Base-by-base conservation (phyloP, 2,329 filamentous ascomycete species). In the Monosporascus ibericus region DNA sequence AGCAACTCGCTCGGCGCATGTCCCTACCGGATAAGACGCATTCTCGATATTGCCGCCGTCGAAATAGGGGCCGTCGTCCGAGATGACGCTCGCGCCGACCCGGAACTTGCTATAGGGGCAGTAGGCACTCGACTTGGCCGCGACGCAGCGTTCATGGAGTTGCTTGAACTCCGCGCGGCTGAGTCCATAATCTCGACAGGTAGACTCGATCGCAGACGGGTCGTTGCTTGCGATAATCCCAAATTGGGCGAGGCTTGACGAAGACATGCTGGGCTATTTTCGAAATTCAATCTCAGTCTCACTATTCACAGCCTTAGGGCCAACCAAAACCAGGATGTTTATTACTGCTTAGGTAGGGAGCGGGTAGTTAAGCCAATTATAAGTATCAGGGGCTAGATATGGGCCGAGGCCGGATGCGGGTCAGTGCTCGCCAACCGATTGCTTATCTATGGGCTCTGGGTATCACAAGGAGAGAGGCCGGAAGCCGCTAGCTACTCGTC, bases 31-130 rank as follows among this genome's bases (percentile, higher is more conserved):
- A 68, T 95, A 97, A 27, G 87, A 77, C 1, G 90, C 92, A 68
- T 97, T 96, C 74, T 99, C 94, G 56, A 97, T 84, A 67, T 96
- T 96, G 57, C 89, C 91, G 51, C 94, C 94, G 46, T 80, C 75
- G 52, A 91, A 77, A 60, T 78, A 82, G 49, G 61, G 58, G 3
- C 78, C 80, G 30, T 76, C 71, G 11, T 70, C 65, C 38, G 68
- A 68, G 56, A 97, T 83, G 55, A 97, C 72, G 36, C 88, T 85
- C 48, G 88, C 86, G 57, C 94, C 94, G 56, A 99, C 94, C 58
- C 86, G 88, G 78, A 97, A 99, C 55, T 86, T 81, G 63, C 90
- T 95, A 77, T 96, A 96, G 3, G 89, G 91, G 81, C 91, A 95
- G 74, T 97, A 96, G 37, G 92, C 91, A 50, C 76, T 79, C 2